These are phyloP conservation scores for Kodamaea sp. DNA, from an alignment of 1,139 yeast species.

Conservation along the genomic window DNA sequence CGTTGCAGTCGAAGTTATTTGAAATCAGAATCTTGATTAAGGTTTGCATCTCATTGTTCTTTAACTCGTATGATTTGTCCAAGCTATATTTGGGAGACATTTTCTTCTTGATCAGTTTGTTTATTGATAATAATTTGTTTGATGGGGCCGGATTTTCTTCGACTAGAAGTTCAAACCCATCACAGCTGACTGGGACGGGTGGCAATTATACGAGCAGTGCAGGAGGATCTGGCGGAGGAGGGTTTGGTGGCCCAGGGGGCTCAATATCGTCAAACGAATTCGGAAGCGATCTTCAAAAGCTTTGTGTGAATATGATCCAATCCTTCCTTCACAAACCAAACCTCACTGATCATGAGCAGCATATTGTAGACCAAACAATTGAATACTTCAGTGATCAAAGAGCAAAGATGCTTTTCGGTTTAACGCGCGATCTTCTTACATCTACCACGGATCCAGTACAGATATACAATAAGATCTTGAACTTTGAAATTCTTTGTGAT, in stretches of 20 bases:
- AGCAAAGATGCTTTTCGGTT: constrained; percentile 74
- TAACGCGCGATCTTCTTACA: constrained; percentile 59
- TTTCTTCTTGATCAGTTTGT: constrained; percentile 65
- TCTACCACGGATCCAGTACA: constrained; percentile 33
- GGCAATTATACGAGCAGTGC: background rate
- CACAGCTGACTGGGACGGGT: background rate
- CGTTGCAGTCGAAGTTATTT: constrained; percentile 64
- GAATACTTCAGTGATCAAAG: constrained; percentile 68
- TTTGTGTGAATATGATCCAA: constrained; percentile 70
- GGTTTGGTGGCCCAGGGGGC: background rate
- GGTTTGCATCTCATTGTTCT: constrained; percentile 66
- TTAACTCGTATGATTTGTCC: constrained; percentile 67
- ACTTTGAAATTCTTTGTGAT: constrained; percentile 66
- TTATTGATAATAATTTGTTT: constrained; percentile 72
- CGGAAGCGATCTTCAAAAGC: constrained; percentile 63
- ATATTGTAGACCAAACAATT: constrained; percentile 53
- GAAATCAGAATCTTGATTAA: constrained; percentile 72
- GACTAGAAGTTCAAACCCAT: too few species aligned
- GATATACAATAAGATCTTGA: constrained; percentile 49
- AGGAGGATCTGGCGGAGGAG: background rate
- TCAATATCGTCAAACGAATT: constrained; percentile 25
- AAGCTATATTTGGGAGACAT: constrained; percentile 74
- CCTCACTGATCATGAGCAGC: constrained; percentile 44
- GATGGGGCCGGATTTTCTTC: constrained; percentile 25
- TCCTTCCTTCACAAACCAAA: constrained; percentile 65